Percentiles rank a stretch among this genome's conserved stretches.
Evolutionary conservation across 2,329 filamentous ascomycete genomes (phyloP).

Genomic region (Lasiodiplodia sp.): DNA sequence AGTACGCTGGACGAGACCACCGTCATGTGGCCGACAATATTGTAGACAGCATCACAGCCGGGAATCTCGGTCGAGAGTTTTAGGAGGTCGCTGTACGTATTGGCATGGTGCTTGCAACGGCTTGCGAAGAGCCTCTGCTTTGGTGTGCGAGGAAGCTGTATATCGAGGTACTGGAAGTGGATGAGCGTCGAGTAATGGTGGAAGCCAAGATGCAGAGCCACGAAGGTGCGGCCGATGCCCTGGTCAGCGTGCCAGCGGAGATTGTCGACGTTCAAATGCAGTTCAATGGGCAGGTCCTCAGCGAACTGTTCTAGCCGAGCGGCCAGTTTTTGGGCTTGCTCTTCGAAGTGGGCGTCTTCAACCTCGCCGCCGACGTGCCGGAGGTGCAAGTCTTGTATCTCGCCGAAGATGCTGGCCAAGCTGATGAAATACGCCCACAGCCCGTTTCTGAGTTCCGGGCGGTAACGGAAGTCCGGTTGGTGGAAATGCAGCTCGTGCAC

Average conservation of each 20-base stretch:
- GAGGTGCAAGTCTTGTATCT: conserved; percentile 52
- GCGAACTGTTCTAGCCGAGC: conserved; percentile 9
- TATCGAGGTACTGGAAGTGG: conserved; percentile 56
- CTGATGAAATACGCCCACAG: conserved; percentile 52
- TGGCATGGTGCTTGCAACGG: conserved; percentile 41
- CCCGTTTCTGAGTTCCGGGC: conserved; percentile 41
- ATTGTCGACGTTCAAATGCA: conserved; percentile 40
- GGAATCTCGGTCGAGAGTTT: conserved; percentile 48
- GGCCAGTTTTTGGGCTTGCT: conserved; percentile 19
- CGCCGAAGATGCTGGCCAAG: conserved; percentile 49
- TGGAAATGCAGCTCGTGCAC: conserved; percentile 49
- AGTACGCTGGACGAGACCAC: conserved; percentile 58
- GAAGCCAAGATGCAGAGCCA: conserved; percentile 56
- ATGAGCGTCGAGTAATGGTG: conserved; percentile 58
- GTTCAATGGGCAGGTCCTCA: conserved; percentile 15
- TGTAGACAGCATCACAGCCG: conserved; percentile 53
- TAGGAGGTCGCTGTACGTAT: conserved; percentile 51
- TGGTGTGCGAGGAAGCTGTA: conserved; percentile 36
- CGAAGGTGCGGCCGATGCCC: conserved; percentile 54
- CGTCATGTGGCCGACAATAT: conserved; percentile 56
- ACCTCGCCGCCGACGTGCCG: conserved; percentile 36
- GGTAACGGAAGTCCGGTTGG: conserved; percentile 32
- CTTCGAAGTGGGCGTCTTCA: conserved; percentile 29
- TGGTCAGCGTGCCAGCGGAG: conserved; percentile 46
- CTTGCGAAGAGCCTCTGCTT: conserved; percentile 36